A percentile compares a stretch with the other conserved stretches of the same genome.
These are phyloP conservation scores for Fusarium nanum DNA, from an alignment of 2,329 filamentous ascomycete species.

Conservation along the genomic window DNA sequence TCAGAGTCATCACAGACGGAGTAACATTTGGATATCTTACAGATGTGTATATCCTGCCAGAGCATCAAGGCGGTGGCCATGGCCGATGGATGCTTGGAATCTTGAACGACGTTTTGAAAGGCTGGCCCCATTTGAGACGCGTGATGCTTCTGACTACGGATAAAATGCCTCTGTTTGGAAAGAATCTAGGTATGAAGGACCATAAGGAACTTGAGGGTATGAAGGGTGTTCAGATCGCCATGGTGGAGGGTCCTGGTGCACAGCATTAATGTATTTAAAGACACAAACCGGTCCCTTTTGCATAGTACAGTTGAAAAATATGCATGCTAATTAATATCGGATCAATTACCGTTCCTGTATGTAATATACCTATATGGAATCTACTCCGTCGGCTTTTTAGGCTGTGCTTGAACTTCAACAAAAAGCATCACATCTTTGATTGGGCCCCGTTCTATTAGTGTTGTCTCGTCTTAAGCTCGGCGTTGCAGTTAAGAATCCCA, in stretches of 20 bases:
- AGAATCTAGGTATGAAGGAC: conserved; percentile 2
- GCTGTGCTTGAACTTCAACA: too few species aligned
- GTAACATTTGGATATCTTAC: conserved; percentile 1
- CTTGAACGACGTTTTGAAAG: neutral
- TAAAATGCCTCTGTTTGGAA: neutral
- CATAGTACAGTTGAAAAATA: neutral
- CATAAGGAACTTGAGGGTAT: neutral
- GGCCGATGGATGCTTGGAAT: conserved; percentile 1
- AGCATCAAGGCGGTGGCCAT: neutral
- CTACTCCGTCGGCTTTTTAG: too few species aligned
- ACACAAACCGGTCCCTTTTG: neutral
- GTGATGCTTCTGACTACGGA: neutral
- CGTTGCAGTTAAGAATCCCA: too few species aligned
- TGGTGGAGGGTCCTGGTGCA: neutral
- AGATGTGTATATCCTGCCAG: neutral
- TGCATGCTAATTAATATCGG: too few species aligned
- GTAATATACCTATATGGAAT: too few species aligned
- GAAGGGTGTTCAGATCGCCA: neutral
- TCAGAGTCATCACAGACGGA: neutral
- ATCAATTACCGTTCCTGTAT: too few species aligned
- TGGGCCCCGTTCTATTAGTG: too few species aligned
- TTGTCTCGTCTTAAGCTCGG: too few species aligned
- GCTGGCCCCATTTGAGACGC: neutral
- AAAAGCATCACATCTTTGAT: too few species aligned
- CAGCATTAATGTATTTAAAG: neutral